Evolutionary conservation across 2,329 filamentous ascomycete species (phyloP).

Genomic region (Aspergillus pseudotamarii): DNA sequence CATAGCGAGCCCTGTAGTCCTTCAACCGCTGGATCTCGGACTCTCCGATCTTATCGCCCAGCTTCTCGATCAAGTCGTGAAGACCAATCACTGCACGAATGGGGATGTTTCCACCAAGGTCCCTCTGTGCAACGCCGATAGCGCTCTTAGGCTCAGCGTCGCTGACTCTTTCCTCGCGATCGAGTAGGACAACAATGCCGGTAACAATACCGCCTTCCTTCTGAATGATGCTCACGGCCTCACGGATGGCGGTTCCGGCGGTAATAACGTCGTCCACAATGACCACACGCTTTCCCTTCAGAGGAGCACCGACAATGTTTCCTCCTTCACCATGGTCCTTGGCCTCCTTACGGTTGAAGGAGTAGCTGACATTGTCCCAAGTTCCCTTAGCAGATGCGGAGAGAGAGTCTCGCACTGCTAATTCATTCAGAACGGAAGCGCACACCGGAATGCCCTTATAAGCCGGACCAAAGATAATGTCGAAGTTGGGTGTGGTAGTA

Average conservation of each 20-base stretch:
- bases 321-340: slow-evolving; percentile 97
- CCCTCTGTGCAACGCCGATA: slow-evolving; percentile 80
- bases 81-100: slow-evolving; percentile 73
- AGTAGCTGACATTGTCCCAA: slow-evolving; percentile 75
- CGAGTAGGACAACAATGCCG: slow-evolving; percentile 85
- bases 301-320: slow-evolving; percentile 81
- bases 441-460: slow-evolving; percentile 98
- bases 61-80: slow-evolving; percentile 75
- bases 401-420: slow-evolving; percentile 65
- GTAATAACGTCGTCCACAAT: slow-evolving; percentile 98
- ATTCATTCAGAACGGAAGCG: slow-evolving; percentile 72
- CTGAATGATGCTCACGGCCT: slow-evolving; percentile 87
- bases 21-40: slow-evolving; percentile 69
- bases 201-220: slow-evolving; percentile 81
- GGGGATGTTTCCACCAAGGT: slow-evolving; percentile 71
- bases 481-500: slow-evolving; percentile 59
- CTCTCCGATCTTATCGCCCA: slow-evolving; percentile 63
- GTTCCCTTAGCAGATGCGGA: slow-evolving; percentile 48
- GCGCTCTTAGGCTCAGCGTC: slow-evolving; percentile 73
- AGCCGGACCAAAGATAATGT: slow-evolving; percentile 89
- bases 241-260: slow-evolving; percentile 88
- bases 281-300: slow-evolving; percentile 83
- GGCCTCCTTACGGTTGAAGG: slow-evolving; percentile 93
- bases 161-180: slow-evolving; percentile 48
- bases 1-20: slow-evolving; percentile 65